Evolutionary conservation across 2,329 filamentous ascomycete species (phyloP), one percentile per base, ranked within the genome.

Genomic region (Ophiocordyceps unilateralis): DNA sequence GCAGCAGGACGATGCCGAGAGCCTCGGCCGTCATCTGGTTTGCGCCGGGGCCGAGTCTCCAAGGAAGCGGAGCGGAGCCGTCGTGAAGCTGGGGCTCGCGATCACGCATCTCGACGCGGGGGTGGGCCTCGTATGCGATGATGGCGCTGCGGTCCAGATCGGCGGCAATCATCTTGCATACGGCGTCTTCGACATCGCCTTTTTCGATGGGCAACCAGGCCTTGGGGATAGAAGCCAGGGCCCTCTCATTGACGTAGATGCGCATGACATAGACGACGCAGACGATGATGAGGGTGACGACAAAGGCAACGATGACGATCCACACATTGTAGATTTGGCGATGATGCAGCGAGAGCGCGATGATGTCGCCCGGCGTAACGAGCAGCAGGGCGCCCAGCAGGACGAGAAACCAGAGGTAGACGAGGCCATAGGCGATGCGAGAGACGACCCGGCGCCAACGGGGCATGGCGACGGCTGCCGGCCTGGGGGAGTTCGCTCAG

Each of bases 201-300:
- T 85, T 83, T 51, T 91, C 85, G 48, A 94, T 70, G 0, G 88
- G 88, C 15, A 94, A 74, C 73, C 84, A 93, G 43, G 76, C 67
- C 59, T 89, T 91, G 1, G 91, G 91, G 46, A 98, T 94, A 4
- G 76, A 79, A 17, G 79, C 75, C 9, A 96, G 70, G 9, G 83
- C 78, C 39, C 73, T 82, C 48, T 84, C 78, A 54, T 85, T 93
- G 43, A 89, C 84, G 62, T 89, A 95, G 19, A 95, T 73, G n/a
- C 91, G 73, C 43, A 78, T 76, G 44, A 79, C 73, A 59, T 93
- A 95, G 53, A 95, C 75, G 52, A 93, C 76, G 39, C 76, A 61
- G 38, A 85, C 74, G 43, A 87, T 63, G 39, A 83, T 47, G 39
- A 81, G 67, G 14, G 85, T 86, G 40, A 86, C 65, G 44, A 88